A percentile compares a stretch with the other conserved stretches of the same genome.
phyloP scores from a whole-genome alignment of 2,329 filamentous ascomycete genomes.

The Sclerotinia minor region DNA sequence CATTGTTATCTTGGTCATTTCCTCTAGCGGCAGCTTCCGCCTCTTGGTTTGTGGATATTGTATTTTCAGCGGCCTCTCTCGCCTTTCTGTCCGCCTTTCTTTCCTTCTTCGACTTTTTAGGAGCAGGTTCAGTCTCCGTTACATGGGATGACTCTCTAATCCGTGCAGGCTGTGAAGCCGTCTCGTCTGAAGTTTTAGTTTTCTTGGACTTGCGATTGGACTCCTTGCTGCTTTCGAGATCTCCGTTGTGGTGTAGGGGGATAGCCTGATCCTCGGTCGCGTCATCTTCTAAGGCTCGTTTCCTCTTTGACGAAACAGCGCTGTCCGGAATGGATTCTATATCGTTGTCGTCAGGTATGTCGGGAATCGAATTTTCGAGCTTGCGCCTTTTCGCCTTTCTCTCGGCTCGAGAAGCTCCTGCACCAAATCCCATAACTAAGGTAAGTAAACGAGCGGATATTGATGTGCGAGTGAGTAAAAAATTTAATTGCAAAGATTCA shows the following conservation, averaged over 20 bases:
- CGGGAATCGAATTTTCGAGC: slow-evolving; percentile 41
- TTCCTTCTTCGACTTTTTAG: slow-evolving; percentile 44
- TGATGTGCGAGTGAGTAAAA: background rate
- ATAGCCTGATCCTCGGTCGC: background rate
- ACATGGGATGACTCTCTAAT: slow-evolving; percentile 20
- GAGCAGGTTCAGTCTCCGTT: slow-evolving; percentile 35
- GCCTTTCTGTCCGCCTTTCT: slow-evolving; percentile 42
- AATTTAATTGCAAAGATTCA: background rate
- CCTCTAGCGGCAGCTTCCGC: slow-evolving; percentile 15
- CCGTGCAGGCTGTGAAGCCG: background rate
- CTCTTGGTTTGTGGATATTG: slow-evolving; percentile 7
- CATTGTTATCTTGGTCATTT: background rate
- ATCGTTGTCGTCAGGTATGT: slow-evolving; percentile 39
- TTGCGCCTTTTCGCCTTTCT: slow-evolving; percentile 43
- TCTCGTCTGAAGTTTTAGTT: background rate
- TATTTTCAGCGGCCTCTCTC: slow-evolving; percentile 37
- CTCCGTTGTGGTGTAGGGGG: slow-evolving; percentile 17
- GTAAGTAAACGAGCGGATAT: slow-evolving; percentile 30
- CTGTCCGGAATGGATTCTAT: slow-evolving; percentile 25
- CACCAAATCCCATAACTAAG: slow-evolving; percentile 33
- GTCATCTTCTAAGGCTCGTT: slow-evolving; percentile 28
- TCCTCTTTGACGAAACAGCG: slow-evolving; percentile 35
- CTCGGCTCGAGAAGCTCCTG: slow-evolving; percentile 39
- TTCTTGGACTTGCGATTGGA: slow-evolving; percentile 15
- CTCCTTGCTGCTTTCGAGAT: slow-evolving; percentile 17